These are phyloP conservation scores for Lablab purpureus DNA, from an alignment of 306 rosid genomes.

Conservation along the genomic window DNA sequence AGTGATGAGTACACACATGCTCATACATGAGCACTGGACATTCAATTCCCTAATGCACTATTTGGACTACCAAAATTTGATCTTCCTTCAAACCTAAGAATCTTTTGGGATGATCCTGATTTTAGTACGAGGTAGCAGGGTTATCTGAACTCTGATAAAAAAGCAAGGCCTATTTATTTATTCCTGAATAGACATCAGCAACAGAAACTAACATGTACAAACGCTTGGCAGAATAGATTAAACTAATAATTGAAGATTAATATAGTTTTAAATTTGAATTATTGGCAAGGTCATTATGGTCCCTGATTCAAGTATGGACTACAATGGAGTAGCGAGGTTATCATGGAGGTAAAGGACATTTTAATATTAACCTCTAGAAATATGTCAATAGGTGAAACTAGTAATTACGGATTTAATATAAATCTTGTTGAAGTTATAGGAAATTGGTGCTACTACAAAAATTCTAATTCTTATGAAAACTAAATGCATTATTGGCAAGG, in stretches of 20 bases:
- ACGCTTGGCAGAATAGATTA: not conserved
- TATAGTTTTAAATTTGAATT: not conserved
- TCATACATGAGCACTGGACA: not conserved
- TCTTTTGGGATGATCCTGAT: not conserved
- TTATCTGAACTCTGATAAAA: not conserved
- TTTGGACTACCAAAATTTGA: slow-evolving; percentile 12
- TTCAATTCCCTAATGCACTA: slow-evolving; percentile 1
- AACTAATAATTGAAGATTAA: not conserved
- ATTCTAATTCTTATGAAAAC: not conserved
- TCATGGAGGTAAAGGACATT: not conserved
- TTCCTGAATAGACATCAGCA: not conserved
- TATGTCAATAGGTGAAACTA: not conserved
- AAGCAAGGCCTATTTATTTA: not conserved
- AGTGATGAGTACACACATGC: not conserved
- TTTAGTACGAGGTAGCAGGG: slow-evolving; percentile 22
- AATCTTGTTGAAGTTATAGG: not conserved
- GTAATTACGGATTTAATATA: not conserved
- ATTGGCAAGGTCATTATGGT: not conserved
- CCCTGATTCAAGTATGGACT: not conserved
- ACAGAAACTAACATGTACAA: not conserved
- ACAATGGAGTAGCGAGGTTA: not conserved
- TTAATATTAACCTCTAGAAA: not conserved
- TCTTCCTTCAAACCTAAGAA: slow-evolving; percentile 15
- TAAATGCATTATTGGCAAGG: slow-evolving; percentile 2
- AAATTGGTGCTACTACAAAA: not conserved